Percentiles rank a stretch among this genome's conserved stretches.
phyloP scores from a whole-genome alignment of 495 filamentous ascomycete genomes.

The Oleoguttula mirabilis region DNA sequence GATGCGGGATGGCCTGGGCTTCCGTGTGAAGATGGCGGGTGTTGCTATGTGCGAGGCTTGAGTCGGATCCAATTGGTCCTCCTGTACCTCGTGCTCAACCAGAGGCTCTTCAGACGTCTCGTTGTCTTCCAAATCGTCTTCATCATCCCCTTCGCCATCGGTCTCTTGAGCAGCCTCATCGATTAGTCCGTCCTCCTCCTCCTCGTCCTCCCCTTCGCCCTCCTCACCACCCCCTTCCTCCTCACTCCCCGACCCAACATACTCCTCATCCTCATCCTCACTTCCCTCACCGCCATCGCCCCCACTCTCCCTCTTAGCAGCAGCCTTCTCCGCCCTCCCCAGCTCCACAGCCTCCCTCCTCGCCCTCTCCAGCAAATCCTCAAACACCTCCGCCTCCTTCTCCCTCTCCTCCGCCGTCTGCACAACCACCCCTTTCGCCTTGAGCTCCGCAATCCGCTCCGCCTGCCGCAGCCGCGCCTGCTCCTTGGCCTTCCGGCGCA shows the following conservation, averaged over 20 bases:
- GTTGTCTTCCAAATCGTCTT: conserved; percentile 4
- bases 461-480: conserved; percentile 73
- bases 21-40: not conserved
- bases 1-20: conserved; percentile 5
- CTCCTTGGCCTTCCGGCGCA: conserved; percentile 58
- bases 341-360: conserved; percentile 70
- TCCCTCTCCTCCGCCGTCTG: conserved; percentile 77
- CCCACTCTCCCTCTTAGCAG: conserved; percentile 49
- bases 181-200: conserved; percentile 27
- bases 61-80: not conserved
- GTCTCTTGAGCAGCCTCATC: conserved; percentile 22
- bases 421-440: conserved; percentile 67
- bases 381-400: conserved; percentile 65
- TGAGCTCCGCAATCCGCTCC: conserved; percentile 63
- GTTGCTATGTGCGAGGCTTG: no score
- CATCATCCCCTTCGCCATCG: conserved; percentile 14
- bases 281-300: conserved; percentile 41
- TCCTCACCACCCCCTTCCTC: conserved; percentile 30
- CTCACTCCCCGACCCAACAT: conserved; percentile 43
- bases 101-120: conserved; percentile 6
- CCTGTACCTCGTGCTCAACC: not conserved
- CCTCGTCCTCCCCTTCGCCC: conserved; percentile 32
- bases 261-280: conserved; percentile 52
- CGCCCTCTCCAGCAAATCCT: conserved; percentile 76
- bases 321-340: conserved; percentile 59